Conservation (phyloP, 2,329 filamentous ascomycete species). For the Cladosporium austrohemisphaericum region DNA sequence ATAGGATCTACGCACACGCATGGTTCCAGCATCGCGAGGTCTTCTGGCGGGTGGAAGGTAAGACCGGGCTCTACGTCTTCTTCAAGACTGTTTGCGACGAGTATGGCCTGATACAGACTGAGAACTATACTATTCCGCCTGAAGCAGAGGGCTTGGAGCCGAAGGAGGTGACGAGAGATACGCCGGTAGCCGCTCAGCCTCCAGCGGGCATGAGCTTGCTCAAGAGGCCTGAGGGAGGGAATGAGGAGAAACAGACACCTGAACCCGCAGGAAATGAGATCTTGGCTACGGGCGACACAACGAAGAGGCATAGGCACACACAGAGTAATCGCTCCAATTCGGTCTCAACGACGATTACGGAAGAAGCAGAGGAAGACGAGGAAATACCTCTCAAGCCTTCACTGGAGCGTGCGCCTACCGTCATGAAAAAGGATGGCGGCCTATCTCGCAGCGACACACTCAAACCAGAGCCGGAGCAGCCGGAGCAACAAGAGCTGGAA, state of each 20-base stretch:
- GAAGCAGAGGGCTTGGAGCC: constrained; percentile 82
- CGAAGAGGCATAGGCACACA: constrained; percentile 77
- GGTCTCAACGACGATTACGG: constrained; percentile 77
- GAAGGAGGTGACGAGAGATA: constrained; percentile 17
- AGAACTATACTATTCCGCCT: constrained; percentile 92
- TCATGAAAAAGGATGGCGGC: constrained; percentile 16
- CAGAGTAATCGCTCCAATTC: constrained; percentile 69
- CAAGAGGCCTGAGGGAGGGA: constrained; percentile 31
- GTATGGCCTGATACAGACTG: constrained; percentile 82
- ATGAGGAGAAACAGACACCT: constrained; percentile 22
- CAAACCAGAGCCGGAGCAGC: constrained; percentile 20
- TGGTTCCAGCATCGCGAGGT: constrained; percentile 97
- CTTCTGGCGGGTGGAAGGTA: constrained; percentile 88
- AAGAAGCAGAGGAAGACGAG: constrained; percentile 63
- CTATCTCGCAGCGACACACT: constrained; percentile 20
- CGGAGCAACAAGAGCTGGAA: constrained; percentile 21
- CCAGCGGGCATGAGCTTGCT: constrained; percentile 30
- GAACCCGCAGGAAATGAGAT: constrained; percentile 40
- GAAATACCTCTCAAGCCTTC: constrained; percentile 23
- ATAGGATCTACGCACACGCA: constrained; percentile 95
- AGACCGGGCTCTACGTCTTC: constrained; percentile 89
- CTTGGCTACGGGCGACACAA: constrained; percentile 62
- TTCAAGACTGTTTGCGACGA: constrained; percentile 97
- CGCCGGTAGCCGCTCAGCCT: constrained; percentile 11
- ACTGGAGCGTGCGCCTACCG: constrained; percentile 27